Conservation (phyloP, 768 basidiomycete genomes). For the Lentinula raphanica region DNA sequence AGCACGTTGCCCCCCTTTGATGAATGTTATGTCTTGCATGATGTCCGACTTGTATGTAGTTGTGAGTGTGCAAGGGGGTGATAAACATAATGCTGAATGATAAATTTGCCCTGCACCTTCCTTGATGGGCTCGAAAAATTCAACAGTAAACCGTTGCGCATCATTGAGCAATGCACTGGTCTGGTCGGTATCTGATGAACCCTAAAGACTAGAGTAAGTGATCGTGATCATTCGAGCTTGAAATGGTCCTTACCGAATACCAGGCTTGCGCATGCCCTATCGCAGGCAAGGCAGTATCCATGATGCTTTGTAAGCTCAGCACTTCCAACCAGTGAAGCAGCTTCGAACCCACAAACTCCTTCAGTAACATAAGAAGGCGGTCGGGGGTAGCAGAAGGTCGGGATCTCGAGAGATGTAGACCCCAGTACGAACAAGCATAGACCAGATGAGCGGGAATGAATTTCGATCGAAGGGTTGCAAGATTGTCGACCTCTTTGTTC, state of each 20-base stretch:
- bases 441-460: background rate
- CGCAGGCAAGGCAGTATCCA: background rate
- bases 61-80: no score
- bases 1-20: no score
- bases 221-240: background rate
- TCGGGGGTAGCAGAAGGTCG: background rate
- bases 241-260: background rate
- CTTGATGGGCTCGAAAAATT: no score
- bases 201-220: background rate
- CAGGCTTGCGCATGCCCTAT: background rate
- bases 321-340: background rate
- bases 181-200: background rate
- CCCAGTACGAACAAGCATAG: background rate
- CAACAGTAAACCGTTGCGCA: background rate
- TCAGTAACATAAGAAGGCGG: background rate
- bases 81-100: no score
- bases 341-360: background rate
- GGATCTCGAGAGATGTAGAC: background rate
- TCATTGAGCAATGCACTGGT: background rate
- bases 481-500: background rate
- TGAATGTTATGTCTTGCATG: no score
- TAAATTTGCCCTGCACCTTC: no score
- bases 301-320: background rate
- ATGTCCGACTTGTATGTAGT: no score
- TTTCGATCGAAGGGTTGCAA: background rate